These are phyloP conservation scores for Amphibolis antarctica DNA, from an alignment of 106 monocot genomes.

Conservation along the genomic window DNA sequence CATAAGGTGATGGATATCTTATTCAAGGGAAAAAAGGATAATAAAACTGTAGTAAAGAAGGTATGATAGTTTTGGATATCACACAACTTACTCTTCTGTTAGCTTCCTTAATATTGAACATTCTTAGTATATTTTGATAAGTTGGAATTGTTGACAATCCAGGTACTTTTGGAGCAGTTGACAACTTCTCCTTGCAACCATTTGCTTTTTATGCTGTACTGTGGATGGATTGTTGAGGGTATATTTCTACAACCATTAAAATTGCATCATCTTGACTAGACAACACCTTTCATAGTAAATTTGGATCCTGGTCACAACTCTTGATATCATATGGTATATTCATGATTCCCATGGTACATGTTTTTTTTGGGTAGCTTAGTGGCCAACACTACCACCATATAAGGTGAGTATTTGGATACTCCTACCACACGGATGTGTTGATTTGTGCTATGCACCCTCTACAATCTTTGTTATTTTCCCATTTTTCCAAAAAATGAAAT, in stretches of 20 bases:
- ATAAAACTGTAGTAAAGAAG: slow-evolving; percentile 81
- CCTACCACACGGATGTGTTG: too few species aligned
- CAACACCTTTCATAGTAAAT: background rate
- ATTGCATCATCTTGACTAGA: background rate
- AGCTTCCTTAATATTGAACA: background rate
- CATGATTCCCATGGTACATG: too few species aligned
- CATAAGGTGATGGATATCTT: slow-evolving; percentile 61
- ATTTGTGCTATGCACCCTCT: too few species aligned
- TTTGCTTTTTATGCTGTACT: slow-evolving; percentile 63
- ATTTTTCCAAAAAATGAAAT: too few species aligned
- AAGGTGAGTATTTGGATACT: too few species aligned
- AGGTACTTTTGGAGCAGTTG: slow-evolving; percentile 77
- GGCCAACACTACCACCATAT: too few species aligned
- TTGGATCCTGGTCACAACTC: too few species aligned
- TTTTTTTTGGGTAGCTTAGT: too few species aligned
- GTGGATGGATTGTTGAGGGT: slow-evolving; percentile 68
- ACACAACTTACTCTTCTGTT: too few species aligned
- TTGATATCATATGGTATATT: too few species aligned
- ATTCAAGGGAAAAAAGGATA: slow-evolving; percentile 76
- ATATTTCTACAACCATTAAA: slow-evolving; percentile 11
- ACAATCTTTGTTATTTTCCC: too few species aligned
- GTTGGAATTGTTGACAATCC: background rate
- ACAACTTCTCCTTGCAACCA: slow-evolving; percentile 66
- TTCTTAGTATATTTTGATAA: background rate
- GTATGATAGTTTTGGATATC: slow-evolving; percentile 13